These are phyloP conservation scores for Candida mattraensis DNA, from an alignment of 805 yeast species.

Conservation along the genomic window DNA sequence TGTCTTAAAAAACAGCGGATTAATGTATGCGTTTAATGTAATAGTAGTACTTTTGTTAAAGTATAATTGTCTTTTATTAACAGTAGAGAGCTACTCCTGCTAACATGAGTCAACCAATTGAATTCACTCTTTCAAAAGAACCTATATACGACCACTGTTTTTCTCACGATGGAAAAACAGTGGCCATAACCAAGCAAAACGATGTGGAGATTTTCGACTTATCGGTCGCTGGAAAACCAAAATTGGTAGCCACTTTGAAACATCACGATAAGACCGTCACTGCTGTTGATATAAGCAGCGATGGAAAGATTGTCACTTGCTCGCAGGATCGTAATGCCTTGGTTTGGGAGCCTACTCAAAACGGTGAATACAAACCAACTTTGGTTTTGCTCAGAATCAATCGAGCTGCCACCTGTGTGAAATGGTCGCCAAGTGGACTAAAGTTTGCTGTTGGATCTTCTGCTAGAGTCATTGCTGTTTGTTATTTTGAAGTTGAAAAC, in stretches of 20 bases:
- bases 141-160: slow-evolving; percentile 93
- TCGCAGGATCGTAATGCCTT: slow-evolving; percentile 97
- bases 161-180: slow-evolving; percentile 56
- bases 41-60: no score
- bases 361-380: slow-evolving; percentile 73
- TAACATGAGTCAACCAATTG: slow-evolving; percentile 36
- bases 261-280: slow-evolving; percentile 95
- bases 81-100: slow-evolving; percentile 35
- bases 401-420: slow-evolving; percentile 91
- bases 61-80: no score
- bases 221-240: slow-evolving; percentile 51
- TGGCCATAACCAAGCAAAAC: slow-evolving; percentile 83
- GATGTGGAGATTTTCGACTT: slow-evolving; percentile 73
- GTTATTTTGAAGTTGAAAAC: slow-evolving; percentile 93
- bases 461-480: slow-evolving; percentile 90
- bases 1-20: no score
- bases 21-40: background rate
- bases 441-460: slow-evolving; percentile 98
- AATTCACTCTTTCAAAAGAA: slow-evolving; percentile 70
- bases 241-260: slow-evolving; percentile 60
- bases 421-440: slow-evolving; percentile 93
- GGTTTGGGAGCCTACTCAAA: slow-evolving; percentile 83
- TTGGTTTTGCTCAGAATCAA: slow-evolving; percentile 88
- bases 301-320: slow-evolving; percentile 92
- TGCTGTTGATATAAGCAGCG: slow-evolving; percentile 85